phyloP scores from a whole-genome alignment of 148 eudicot species.

The Selenicereus undatus region DNA sequence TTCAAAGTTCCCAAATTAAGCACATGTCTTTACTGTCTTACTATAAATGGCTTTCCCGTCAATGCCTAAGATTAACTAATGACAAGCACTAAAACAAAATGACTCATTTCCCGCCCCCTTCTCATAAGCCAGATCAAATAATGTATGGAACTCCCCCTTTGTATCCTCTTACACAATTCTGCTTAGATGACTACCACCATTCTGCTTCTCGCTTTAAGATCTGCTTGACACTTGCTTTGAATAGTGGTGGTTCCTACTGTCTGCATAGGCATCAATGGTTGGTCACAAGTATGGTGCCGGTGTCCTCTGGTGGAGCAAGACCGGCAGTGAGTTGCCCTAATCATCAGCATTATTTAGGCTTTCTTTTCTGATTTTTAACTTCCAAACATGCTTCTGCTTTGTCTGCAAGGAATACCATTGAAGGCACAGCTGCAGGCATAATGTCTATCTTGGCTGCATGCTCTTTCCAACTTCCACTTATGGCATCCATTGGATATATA shows the following conservation, averaged over 20 bases:
- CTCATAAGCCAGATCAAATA: not conserved
- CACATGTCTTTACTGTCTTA: no score
- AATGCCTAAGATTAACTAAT: not conserved
- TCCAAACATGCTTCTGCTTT: conserved; percentile 11
- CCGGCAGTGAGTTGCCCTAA: conserved; percentile 60
- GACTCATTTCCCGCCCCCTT: not conserved
- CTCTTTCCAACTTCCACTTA: conserved; percentile 69
- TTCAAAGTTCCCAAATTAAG: no score
- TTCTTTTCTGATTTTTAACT: not conserved
- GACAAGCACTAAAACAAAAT: not conserved
- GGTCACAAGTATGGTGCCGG: conserved; percentile 97
- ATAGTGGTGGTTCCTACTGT: conserved; percentile 4
- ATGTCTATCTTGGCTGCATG: conserved; percentile 91
- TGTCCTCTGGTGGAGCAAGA: conserved; percentile 89
- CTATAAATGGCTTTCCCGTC: no score
- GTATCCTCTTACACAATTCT: not conserved
- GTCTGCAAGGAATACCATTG: conserved; percentile 74
- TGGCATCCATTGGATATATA: conserved; percentile 76
- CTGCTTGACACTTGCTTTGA: not conserved
- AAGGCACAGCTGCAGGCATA: conserved; percentile 98
- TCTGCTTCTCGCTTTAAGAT: not conserved
- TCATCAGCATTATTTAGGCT: not conserved
- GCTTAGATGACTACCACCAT: not conserved
- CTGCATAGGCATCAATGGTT: conserved; percentile 84
- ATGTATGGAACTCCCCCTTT: not conserved